phyloP scores from a whole-genome alignment of 164 flowering plant species.

The Magnolia kwangsiensis region DNA sequence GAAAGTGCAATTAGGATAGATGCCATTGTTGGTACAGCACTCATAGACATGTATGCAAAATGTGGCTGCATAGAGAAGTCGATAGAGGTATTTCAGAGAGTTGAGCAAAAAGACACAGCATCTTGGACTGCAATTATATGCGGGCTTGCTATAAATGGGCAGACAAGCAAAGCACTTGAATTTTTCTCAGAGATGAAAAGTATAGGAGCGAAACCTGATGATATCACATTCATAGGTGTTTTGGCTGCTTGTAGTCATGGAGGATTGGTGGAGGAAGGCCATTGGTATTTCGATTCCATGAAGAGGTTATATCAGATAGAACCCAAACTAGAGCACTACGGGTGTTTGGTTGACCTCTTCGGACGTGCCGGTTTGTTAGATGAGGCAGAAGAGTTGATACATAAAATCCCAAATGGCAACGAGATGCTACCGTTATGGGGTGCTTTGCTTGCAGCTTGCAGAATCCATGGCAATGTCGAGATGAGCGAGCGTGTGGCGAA shows the following conservation, averaged over 20 bases:
- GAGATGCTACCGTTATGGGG: conserved; percentile 59
- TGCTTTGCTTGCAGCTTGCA: conserved; percentile 76
- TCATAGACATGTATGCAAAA: conserved; percentile 82
- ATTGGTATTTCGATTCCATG: conserved; percentile 53
- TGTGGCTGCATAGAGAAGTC: conserved; percentile 71
- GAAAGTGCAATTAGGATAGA: conserved; percentile 44
- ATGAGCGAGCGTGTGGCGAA: conserved; percentile 62
- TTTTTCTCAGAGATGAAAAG: conserved; percentile 53
- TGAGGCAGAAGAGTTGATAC: conserved; percentile 58
- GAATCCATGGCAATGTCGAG: conserved; percentile 59
- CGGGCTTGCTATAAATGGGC: conserved; percentile 75
- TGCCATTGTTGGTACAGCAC: conserved; percentile 67
- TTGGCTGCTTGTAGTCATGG: conserved; percentile 82
- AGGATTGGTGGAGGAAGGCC: conserved; percentile 71
- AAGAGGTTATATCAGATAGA: conserved; percentile 36
- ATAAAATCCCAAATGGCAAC: conserved; percentile 29
- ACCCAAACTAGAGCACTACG: conserved; percentile 76
- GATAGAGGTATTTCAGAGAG: conserved; percentile 46
- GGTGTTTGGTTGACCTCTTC: conserved; percentile 74
- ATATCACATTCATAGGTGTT: conserved; percentile 70
- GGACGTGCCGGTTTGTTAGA: conserved; percentile 64
- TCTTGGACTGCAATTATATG: conserved; percentile 74
- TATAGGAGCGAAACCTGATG: conserved; percentile 55
- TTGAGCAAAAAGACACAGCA: conserved; percentile 53
- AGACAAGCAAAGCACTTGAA: conserved; percentile 47